These are phyloP conservation scores for Cardamine resedifolia DNA, from an alignment of 345 rosid genomes.

Conservation along the genomic window DNA sequence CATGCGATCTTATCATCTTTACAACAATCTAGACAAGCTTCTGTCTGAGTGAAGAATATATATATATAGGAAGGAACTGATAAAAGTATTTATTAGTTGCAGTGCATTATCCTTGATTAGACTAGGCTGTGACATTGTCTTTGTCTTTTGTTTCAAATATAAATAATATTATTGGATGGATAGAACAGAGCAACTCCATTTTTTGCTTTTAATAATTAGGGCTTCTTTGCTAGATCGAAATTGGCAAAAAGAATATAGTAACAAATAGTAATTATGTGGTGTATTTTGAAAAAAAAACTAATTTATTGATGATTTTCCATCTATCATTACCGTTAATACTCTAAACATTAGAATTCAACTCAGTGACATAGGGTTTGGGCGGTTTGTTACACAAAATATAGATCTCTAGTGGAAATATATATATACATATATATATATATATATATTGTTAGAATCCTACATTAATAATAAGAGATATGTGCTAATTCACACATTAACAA, in stretches of 20 bases:
- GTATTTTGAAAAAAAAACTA: background rate
- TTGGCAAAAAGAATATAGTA: background rate
- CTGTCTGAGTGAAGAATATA: slow-evolving; percentile 6
- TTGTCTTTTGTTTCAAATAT: slow-evolving; percentile 1
- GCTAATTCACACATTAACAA: too few species aligned
- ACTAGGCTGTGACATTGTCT: slow-evolving; percentile 13
- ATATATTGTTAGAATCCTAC: too few species aligned
- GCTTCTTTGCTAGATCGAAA: background rate
- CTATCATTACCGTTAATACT: background rate
- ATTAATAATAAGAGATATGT: too few species aligned
- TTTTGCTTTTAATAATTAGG: background rate
- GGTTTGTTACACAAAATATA: background rate
- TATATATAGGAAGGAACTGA: background rate
- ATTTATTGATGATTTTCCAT: background rate
- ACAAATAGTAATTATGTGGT: background rate
- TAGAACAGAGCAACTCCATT: background rate
- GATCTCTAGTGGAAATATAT: background rate
- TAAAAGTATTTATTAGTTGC: background rate
- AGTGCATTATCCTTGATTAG: slow-evolving; percentile 19
- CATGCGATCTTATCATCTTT: slow-evolving; percentile 34
- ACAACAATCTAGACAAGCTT: slow-evolving; percentile 17
- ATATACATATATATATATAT: background rate
- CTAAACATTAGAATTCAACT: background rate
- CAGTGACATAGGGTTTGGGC: background rate
- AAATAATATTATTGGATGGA: background rate